Base-by-base conservation (phyloP, 768 basidiomycete species). In the Rubroboletus satanas region DNA sequence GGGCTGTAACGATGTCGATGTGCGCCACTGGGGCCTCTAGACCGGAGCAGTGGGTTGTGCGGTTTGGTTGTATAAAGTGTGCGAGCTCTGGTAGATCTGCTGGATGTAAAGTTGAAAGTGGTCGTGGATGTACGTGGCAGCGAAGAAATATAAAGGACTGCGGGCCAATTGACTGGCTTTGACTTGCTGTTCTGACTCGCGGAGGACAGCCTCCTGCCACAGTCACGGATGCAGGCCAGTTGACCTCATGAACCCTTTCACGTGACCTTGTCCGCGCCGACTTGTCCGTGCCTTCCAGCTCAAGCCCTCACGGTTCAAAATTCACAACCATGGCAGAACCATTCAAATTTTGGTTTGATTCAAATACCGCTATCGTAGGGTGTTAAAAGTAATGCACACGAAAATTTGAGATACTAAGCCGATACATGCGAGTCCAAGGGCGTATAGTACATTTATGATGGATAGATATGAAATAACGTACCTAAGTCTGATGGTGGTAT, bases 251-350 rank as follows among this genome's bases (percentile, higher is more conserved):
- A 23, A 37, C 38, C 18, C 11, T 29, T 23, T 29, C 59, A 60
- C 59, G 59, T 60, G 59, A 62, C 59, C 23, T 46, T 45, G 47
- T n/a, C 29, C 31, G 6, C 8, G 9, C 18, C 28, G 35, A 36
- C 42, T 21, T 2, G 15, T 21, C 50, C 32, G 6, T 15, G 10
- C 17, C n/a, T 4, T 26, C 17, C 33, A 26, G 9, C 28, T 17
- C 32, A 15, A 11, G 15, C 8, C 6, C 32, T 17, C 32, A 10
- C 4, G 9, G 9, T 26, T 44, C 43, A n/a, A n/a, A 29, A 33
- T 10, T 35, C 12, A 31, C 45, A 9, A 18, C 21, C 12, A 21
- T 32, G 45, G 31, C 5, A 47, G 45, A 23, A 46, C 9, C 8
- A 33, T 12, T 4, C 14, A 8, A 23, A 23, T 26, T 28, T 32